Evolutionary conservation across 352 stramenopile genomes (phyloP).

Genomic region (Pythium coloratum): DNA sequence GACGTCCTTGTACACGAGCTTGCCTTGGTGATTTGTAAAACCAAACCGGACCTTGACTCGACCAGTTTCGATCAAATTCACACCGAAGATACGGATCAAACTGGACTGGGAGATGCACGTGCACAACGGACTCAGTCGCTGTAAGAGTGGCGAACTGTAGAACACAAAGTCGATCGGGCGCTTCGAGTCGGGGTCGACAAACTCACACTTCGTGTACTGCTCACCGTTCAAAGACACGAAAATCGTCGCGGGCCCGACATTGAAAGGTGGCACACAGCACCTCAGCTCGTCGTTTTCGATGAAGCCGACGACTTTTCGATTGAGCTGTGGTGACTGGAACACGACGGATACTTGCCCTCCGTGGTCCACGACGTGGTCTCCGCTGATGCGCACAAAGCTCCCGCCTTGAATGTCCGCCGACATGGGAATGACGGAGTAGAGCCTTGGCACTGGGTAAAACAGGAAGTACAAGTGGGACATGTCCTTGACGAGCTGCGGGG

Average conservation of each 20-base stretch:
- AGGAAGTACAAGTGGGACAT: constrained; percentile 76
- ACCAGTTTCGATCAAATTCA: constrained; percentile 75
- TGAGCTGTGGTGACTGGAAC: constrained; percentile 53
- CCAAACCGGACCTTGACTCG: constrained; percentile 68
- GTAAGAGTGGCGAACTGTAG: constrained; percentile 63
- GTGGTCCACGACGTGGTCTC: constrained; percentile 65
- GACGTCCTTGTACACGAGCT: constrained; percentile 34
- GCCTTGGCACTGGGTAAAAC: constrained; percentile 61
- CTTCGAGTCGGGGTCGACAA: constrained; percentile 50
- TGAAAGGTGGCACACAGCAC: constrained; percentile 68
- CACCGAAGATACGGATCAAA: constrained; percentile 53
- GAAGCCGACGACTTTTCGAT: constrained; percentile 63
- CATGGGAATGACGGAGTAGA: constrained; percentile 52
- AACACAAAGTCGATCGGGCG: constrained; percentile 63
- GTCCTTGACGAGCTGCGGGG: constrained; percentile 44
- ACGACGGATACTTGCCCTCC: constrained; percentile 57
- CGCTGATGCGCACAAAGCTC: constrained; percentile 61
- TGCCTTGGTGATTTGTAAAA: constrained; percentile 37
- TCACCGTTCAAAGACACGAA: constrained; percentile 76
- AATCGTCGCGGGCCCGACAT: constrained; percentile 46
- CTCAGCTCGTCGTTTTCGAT: constrained; percentile 64
- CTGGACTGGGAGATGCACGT: constrained; percentile 51
- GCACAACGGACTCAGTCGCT: constrained; percentile 55
- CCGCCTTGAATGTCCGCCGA: constrained; percentile 67
- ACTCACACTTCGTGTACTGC: constrained; percentile 72